These are phyloP conservation scores for Closterium sp. DNA, from an alignment of 139 green algal species.

Conservation along the genomic window DNA sequence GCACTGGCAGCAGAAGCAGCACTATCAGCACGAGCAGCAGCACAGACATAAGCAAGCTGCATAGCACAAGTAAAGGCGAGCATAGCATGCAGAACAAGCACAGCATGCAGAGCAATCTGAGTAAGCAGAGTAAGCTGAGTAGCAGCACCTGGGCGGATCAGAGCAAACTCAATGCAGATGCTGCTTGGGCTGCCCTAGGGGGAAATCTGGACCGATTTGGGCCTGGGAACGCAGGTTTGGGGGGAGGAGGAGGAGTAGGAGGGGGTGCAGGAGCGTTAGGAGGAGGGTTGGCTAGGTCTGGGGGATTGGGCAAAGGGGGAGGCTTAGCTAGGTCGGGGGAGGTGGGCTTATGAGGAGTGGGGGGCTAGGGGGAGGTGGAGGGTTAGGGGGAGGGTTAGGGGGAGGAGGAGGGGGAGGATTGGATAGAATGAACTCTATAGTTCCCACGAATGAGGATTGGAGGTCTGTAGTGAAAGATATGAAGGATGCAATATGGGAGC, in stretches of 20 bases:
- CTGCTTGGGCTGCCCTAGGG: neutral
- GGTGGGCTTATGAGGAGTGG: neutral
- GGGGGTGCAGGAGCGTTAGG: neutral
- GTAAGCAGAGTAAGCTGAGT: neutral
- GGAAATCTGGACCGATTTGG: neutral
- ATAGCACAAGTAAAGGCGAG: too few species aligned
- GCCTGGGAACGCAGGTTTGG: neutral
- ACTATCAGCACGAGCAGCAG: too few species aligned
- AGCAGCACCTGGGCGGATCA: neutral
- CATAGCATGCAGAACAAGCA: too few species aligned
- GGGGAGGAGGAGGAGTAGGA: neutral
- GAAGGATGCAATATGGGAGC: neutral
- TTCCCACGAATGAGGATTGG: neutral
- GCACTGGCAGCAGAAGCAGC: too few species aligned
- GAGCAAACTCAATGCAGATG: neutral
- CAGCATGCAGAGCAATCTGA: too few species aligned
- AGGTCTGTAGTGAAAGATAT: neutral
- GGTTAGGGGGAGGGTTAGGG: neutral
- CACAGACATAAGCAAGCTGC: too few species aligned
- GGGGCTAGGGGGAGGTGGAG: neutral
- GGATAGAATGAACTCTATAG: neutral
- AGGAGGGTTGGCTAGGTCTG: neutral
- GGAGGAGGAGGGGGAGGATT: neutral
- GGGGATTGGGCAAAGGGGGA: neutral
- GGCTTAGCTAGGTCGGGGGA: neutral